Evolutionary conservation across 1,284 basidiomycete genomes (phyloP).

Genomic region (Cryptococcus sp.): DNA sequence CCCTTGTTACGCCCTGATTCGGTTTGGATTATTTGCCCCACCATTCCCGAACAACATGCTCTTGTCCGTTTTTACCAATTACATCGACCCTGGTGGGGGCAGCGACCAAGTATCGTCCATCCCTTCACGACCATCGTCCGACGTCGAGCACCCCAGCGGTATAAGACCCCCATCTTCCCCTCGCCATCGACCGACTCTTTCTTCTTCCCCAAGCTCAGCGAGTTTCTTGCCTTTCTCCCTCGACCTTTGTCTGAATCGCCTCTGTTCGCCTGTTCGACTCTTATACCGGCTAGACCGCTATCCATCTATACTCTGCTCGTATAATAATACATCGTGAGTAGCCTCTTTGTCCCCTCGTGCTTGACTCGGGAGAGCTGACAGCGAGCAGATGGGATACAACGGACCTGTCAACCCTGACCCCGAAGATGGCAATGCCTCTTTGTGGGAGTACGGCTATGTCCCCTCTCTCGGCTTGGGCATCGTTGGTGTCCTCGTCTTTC

Average conservation of each 20-base stretch:
- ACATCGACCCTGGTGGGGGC: background rate
- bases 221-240: background rate
- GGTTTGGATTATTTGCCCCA: no score
- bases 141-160: background rate
- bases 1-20: no score
- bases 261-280: background rate
- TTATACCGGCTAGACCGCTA: background rate
- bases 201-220: background rate
- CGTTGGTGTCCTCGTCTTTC: slow-evolving; percentile 23
- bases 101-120: background rate
- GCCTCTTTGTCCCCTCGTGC: background rate
- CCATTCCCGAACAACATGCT: background rate
- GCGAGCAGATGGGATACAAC: slow-evolving; percentile 19
- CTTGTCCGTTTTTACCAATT: background rate
- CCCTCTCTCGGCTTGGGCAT: slow-evolving; percentile 28
- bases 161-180: background rate
- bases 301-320: background rate
- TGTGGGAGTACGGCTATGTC: slow-evolving; percentile 28
- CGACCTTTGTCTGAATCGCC: background rate
- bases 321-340: background rate
- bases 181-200: background rate
- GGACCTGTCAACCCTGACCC: slow-evolving; percentile 18
- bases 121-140: no score
- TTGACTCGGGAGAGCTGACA: background rate
- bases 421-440: slow-evolving; percentile 12